Percentiles rank a stretch among this genome's conserved stretches.
Evolutionary conservation across 2,329 filamentous ascomycete genomes (phyloP).

Genomic region (Leptodontidium sp.): DNA sequence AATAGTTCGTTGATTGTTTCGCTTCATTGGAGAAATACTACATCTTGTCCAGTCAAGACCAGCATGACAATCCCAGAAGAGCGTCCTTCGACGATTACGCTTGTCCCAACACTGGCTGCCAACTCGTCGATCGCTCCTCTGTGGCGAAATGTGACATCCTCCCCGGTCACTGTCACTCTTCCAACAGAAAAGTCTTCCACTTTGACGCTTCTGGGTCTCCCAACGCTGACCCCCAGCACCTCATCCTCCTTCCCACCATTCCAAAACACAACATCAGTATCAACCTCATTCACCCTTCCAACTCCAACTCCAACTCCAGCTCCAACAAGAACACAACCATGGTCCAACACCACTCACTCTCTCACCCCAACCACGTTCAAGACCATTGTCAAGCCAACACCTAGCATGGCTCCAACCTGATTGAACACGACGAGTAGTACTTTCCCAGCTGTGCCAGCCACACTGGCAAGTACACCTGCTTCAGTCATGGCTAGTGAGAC

Average conservation of each 20-base stretch:
- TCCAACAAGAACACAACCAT: conserved; percentile 1
- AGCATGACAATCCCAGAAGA: too few species aligned
- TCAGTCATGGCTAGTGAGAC: not conserved
- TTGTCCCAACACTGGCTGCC: too few species aligned
- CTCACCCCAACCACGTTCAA: not conserved
- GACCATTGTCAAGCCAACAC: not conserved
- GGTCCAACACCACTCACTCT: not conserved
- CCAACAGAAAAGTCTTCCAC: too few species aligned
- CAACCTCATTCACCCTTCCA: not conserved
- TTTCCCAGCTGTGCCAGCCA: not conserved
- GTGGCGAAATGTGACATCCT: too few species aligned
- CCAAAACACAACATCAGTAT: not conserved
- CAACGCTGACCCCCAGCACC: too few species aligned
- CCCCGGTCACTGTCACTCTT: too few species aligned
- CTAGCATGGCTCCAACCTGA: not conserved
- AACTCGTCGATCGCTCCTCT: too few species aligned
- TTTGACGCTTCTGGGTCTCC: too few species aligned
- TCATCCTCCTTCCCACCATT: not conserved
- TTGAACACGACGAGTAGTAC: not conserved
- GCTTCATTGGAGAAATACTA: too few species aligned
- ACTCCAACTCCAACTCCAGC: not conserved
- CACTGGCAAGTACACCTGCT: not conserved
- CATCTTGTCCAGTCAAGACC: too few species aligned
- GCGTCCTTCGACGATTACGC: too few species aligned
- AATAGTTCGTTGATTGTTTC: too few species aligned